phyloP scores from a whole-genome alignment of 2,329 filamentous ascomycete species.

The Sporothrix euskadiensis region DNA sequence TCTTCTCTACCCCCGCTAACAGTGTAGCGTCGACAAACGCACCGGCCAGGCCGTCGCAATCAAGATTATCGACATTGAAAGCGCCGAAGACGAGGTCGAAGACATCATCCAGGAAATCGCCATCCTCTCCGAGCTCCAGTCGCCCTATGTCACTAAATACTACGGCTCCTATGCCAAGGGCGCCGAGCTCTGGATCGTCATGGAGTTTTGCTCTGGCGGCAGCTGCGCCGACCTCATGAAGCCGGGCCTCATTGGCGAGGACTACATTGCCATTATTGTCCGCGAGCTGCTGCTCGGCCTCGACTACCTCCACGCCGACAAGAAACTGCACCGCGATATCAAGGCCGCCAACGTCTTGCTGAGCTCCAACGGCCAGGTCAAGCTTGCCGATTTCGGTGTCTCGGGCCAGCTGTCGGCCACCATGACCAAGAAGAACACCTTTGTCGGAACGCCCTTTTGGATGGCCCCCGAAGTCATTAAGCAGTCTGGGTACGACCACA shows the following conservation, averaged over 20 bases:
- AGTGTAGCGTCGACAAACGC: conserved; percentile 79
- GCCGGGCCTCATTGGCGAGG: conserved; percentile 84
- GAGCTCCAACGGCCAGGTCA: conserved; percentile 88
- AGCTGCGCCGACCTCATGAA: conserved; percentile 97
- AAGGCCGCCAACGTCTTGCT: conserved; percentile 96
- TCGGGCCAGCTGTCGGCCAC: conserved; percentile 94
- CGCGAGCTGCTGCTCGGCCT: conserved; percentile 85
- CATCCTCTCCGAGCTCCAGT: conserved; percentile 93
- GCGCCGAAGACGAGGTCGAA: conserved; percentile 97
- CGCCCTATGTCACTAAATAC: conserved; percentile 95
- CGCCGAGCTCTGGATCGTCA: conserved; percentile 97
- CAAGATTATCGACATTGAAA: conserved; percentile 98
- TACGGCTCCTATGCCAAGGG: conserved; percentile 96
- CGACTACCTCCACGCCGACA: conserved; percentile 91
- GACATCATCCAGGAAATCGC: conserved; percentile 99
- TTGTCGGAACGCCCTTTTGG: conserved; percentile 98
- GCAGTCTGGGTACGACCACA: conserved; percentile 96
- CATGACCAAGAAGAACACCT: conserved; percentile 99
- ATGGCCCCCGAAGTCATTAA: conserved; percentile 99
- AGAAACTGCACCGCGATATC: conserved; percentile 94
- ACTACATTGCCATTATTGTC: conserved; percentile 95
- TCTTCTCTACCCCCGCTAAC: conserved; percentile 24
- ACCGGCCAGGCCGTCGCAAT: conserved; percentile 94
- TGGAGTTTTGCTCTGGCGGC: conserved; percentile 97
- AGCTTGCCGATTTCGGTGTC: conserved; percentile 94